These are phyloP conservation scores for Yamadazyma dendronema DNA, from an alignment of 1,139 yeast genomes.

Conservation along the genomic window DNA sequence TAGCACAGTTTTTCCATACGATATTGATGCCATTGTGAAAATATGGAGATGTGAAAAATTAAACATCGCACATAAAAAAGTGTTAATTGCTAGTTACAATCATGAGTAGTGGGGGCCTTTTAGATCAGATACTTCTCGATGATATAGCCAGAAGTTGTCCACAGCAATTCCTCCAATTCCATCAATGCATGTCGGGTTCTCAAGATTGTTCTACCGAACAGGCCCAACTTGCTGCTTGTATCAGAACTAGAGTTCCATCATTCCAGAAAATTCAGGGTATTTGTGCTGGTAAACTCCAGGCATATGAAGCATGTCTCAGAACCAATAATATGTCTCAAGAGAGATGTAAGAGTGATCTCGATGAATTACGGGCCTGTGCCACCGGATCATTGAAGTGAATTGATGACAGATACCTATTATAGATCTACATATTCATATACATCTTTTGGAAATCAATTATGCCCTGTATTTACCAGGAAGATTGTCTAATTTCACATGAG, in stretches of 20 bases:
- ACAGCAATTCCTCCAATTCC: slow-evolving; percentile 59
- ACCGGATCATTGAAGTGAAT: slow-evolving; percentile 14
- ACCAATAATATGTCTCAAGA: slow-evolving; percentile 32
- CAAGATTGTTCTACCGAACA: slow-evolving; percentile 53
- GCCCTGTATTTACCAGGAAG: slow-evolving; percentile 33
- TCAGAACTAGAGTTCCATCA: slow-evolving; percentile 58
- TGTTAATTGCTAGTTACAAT: background rate
- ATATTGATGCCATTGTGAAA: too few relatives aligned
- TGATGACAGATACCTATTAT: background rate
- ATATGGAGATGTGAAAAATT: background rate
- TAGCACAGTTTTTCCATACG: slow-evolving; percentile 19
- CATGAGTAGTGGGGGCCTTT: slow-evolving; percentile 19
- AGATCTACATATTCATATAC: background rate
- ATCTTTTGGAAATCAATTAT: background rate
- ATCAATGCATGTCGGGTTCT: slow-evolving; percentile 56
- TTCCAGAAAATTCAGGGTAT: slow-evolving; percentile 59
- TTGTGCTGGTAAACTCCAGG: slow-evolving; percentile 54
- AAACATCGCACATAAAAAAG: background rate
- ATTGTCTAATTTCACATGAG: slow-evolving; percentile 37
- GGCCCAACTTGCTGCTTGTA: slow-evolving; percentile 52
- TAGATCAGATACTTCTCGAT: slow-evolving; percentile 33
- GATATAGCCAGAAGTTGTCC: slow-evolving; percentile 66
- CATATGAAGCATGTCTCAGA: slow-evolving; percentile 59
- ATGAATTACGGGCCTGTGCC: slow-evolving; percentile 38
- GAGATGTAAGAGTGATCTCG: slow-evolving; percentile 36